Conservation (phyloP, 768 basidiomycete genomes). For the Serendipita sp. region DNA sequence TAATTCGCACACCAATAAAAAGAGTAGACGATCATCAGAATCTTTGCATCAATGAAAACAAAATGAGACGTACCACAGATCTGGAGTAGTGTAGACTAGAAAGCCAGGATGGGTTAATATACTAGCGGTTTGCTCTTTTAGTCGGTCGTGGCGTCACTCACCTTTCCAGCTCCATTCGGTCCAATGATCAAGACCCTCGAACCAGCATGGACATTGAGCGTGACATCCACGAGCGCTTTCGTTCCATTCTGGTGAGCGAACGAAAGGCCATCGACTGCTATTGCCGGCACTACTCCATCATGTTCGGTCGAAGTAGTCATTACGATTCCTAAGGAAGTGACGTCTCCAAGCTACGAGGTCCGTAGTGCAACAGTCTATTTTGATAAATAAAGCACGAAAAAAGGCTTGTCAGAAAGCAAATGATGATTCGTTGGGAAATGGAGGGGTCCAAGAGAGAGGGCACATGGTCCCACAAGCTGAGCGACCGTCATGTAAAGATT, state of each 20-base stretch:
- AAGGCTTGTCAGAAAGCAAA: too few relatives aligned
- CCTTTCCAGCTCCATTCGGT: conserved; percentile 71
- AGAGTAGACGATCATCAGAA: conserved; percentile 45
- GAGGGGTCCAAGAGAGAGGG: too few relatives aligned
- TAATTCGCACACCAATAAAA: conserved; percentile 77
- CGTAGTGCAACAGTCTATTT: too few relatives aligned
- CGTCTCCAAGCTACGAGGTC: too few relatives aligned
- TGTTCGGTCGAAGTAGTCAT: neutral
- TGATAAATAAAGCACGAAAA: too few relatives aligned
- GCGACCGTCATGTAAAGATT: too few relatives aligned
- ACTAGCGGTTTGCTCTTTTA: conserved; percentile 3
- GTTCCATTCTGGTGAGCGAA: neutral
- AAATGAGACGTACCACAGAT: conserved; percentile 33
- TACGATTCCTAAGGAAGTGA: neutral
- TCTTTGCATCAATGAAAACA: conserved; percentile 42
- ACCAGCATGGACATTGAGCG: conserved; percentile 51
- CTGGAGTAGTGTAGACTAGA: conserved; percentile 86
- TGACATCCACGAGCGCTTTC: conserved; percentile 46
- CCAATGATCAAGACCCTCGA: conserved; percentile 79
- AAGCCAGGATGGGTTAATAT: too few relatives aligned
- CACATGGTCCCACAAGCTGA: too few relatives aligned
- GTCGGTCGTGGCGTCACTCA: too few relatives aligned
- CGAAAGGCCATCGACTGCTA: neutral
- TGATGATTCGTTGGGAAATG: too few relatives aligned
- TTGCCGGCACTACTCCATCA: neutral